These are phyloP conservation scores for Eleusine coracana DNA, from an alignment of 176 grass and related monocot genomes.

Conservation along the genomic window DNA sequence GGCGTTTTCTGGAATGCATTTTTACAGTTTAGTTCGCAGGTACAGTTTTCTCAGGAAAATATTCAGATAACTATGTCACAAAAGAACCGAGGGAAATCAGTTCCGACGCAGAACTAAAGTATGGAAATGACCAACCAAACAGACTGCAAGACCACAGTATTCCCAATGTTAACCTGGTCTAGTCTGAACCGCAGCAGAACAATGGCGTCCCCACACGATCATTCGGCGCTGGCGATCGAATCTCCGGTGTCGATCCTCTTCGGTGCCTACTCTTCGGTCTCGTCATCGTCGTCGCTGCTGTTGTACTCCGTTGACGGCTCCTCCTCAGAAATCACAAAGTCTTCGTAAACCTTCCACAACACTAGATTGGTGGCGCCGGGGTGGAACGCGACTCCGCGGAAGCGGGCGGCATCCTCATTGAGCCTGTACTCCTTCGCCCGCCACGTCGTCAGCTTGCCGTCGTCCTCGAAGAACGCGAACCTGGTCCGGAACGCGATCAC, in stretches of 20 bases:
- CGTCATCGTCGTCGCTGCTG: background rate
- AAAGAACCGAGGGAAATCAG: background rate
- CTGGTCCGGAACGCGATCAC: constrained; percentile 1
- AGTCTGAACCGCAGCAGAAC: background rate
- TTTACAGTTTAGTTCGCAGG: background rate
- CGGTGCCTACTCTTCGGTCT: background rate
- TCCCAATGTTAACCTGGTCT: background rate
- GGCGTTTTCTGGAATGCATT: background rate
- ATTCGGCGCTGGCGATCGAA: no score
- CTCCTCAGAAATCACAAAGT: background rate
- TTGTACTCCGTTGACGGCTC: background rate
- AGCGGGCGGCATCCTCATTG: constrained; percentile 14
- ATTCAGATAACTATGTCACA: background rate
- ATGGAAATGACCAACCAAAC: background rate
- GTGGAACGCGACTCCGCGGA: constrained; percentile 21
- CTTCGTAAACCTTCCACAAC: constrained; percentile 17
- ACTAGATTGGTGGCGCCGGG: constrained; percentile 3
- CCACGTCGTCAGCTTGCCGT: constrained; percentile 9
- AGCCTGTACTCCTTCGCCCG: constrained; percentile 32
- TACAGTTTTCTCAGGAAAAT: background rate
- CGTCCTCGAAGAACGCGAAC: constrained; percentile 17
- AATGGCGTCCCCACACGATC: background rate
- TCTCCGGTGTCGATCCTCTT: no score
- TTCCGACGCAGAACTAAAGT: background rate
- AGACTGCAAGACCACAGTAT: background rate